Conservation (phyloP, 257 asterid species). For the Penstemon davidsonii region DNA sequence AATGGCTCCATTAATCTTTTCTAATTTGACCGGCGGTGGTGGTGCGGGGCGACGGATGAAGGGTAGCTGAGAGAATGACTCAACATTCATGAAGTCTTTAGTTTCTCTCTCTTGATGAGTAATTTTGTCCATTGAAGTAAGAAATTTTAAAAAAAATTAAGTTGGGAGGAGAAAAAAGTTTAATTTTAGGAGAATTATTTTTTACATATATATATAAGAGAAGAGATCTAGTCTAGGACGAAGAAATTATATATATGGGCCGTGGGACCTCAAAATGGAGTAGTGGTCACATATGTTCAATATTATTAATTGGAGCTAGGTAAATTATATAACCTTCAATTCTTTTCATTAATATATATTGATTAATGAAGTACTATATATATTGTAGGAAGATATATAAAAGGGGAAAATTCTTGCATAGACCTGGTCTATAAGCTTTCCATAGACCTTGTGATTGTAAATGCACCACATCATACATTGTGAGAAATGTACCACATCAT, state of each 20-base stretch:
- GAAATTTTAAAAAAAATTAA: not conserved
- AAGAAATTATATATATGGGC: constrained; percentile 19
- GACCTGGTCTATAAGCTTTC: too few relatives aligned
- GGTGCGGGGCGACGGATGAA: constrained; percentile 75
- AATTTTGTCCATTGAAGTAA: constrained; percentile 53
- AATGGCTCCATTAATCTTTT: constrained; percentile 41
- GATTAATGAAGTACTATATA: too few relatives aligned
- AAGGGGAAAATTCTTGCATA: too few relatives aligned
- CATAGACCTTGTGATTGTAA: too few relatives aligned
- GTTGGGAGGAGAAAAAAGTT: constrained; percentile 9
- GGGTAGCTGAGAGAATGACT: constrained; percentile 90
- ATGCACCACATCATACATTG: too few relatives aligned
- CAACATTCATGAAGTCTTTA: constrained; percentile 81
- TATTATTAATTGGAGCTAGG: constrained; percentile 36
- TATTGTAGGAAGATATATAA: too few relatives aligned
- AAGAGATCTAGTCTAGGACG: too few relatives aligned
- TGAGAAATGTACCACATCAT: too few relatives aligned
- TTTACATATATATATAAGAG: too few relatives aligned
- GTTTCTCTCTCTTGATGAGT: constrained; percentile 49
- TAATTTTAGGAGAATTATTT: not conserved
- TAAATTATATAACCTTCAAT: constrained; percentile 25
- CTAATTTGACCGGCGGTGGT: constrained; percentile 26
- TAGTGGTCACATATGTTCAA: constrained; percentile 33
- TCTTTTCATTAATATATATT: constrained; percentile 26
- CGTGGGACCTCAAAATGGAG: constrained; percentile 44